phyloP scores from a whole-genome alignment of 2,329 filamentous ascomycete species.

The Aspergillus puulaauensis region DNA sequence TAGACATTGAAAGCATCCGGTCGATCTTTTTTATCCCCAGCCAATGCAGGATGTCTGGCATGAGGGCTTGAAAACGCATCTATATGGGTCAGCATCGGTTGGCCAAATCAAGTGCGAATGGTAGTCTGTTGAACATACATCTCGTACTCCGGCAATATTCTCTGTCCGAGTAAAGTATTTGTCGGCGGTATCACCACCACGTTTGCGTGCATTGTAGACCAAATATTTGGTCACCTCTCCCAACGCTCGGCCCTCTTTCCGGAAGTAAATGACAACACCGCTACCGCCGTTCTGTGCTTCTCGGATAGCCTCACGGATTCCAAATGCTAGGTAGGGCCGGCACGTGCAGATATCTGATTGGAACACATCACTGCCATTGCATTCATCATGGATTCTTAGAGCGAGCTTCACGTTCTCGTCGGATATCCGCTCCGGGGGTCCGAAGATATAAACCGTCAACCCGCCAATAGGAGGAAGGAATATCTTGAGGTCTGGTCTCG shows the following conservation, averaged over 20 bases:
- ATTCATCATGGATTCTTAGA: constrained; percentile 82
- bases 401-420: constrained; percentile 79
- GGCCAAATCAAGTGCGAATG: background rate
- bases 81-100: constrained; percentile 38
- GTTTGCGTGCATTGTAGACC: constrained; percentile 60
- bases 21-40: constrained; percentile 98
- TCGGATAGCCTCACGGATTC: constrained; percentile 95
- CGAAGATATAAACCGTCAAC: constrained; percentile 95
- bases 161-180: constrained; percentile 94
- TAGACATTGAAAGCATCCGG: constrained; percentile 97
- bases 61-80: constrained; percentile 97
- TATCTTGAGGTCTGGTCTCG: constrained; percentile 87
- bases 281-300: constrained; percentile 92
- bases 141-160: constrained; percentile 95
- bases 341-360: constrained; percentile 98
- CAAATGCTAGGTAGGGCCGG: constrained; percentile 87
- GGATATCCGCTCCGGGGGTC: constrained; percentile 89
- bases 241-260: constrained; percentile 91
- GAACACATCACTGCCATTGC: constrained; percentile 96
- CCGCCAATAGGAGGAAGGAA: constrained; percentile 96
- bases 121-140: constrained; percentile 24
- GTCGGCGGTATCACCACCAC: constrained; percentile 38
- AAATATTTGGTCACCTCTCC: constrained; percentile 91
- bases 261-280: constrained; percentile 97
- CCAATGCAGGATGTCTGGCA: constrained; percentile 98